Base-by-base conservation (phyloP, 2,329 filamentous ascomycete genomes). In the Aspergillus sojae region DNA sequence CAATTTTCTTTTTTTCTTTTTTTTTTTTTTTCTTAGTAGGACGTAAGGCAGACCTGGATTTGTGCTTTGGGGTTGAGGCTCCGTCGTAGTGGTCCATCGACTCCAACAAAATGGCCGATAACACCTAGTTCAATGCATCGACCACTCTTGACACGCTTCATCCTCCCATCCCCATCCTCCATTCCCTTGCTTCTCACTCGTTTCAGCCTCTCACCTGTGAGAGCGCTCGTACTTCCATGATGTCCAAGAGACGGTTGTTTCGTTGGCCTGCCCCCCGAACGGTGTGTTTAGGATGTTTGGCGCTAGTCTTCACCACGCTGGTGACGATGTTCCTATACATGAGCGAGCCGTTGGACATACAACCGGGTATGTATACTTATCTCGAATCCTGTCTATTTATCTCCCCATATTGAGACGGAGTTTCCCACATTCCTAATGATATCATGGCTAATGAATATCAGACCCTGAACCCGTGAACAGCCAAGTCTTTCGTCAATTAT, bases 201-300 rank as follows among this genome's bases (percentile, higher is more conserved):
- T 41, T 53, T 57, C 19, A 26, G 43, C 45, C 32, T 46, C 45
- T 58, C 46, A 16, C 39, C 52, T 59, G 34, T 19, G 52, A 55
- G 52, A 39, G 52, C n/a, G 52, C 52, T 26, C 12, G 16, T 46
- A 30, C 56, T 30, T 26, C 48, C 23, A 56, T 50, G 41, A 68
- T 68, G 67, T 48, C 67, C 12, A 69, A 64, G 57, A 60, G 62
- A 60, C 64, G 64, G 55, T 61, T 67, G 19, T 66, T 68, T 48
- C 62, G 67, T 36, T 69, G 68, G 68, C 68, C 67, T 50, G 65
- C 63, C 48, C 67, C 65, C 61, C 62, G 65, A 50, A 63, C 60
- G 14, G 57, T 62, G 26, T 63, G 60, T 11, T 43, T 67, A n/a
- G 65, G 62, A 36, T 64, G 63, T 60, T 34, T 67, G 39, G 65